Evolutionary conservation across 495 filamentous ascomycete species (phyloP).

Genomic region (Hyaloscypha finlandica): DNA sequence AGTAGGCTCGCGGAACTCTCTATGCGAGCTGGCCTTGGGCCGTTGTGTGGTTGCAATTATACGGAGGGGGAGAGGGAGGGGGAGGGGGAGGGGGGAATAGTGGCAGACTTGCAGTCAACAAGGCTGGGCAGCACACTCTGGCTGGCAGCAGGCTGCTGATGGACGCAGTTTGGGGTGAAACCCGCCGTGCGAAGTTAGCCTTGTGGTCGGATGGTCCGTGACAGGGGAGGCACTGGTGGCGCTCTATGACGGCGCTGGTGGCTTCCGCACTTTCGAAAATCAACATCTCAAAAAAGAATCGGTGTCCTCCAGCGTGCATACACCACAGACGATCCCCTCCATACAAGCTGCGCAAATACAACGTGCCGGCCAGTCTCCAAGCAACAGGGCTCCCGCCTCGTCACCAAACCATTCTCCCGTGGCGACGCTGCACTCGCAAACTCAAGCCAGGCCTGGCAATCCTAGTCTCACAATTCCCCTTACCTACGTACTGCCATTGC

Average conservation of each 20-base stretch:
- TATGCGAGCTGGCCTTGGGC: not conserved
- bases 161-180: not conserved
- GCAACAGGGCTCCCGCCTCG: slow-evolving; percentile 4
- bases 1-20: not conserved
- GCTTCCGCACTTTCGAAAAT: not conserved
- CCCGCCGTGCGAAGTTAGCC: not conserved
- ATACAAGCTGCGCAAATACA: slow-evolving; percentile 9
- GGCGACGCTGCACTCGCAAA: slow-evolving; percentile 21
- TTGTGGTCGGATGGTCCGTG: not conserved
- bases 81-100: not conserved
- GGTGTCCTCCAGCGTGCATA: not conserved
- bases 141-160: not conserved
- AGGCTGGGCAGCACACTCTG: not conserved
- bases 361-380: slow-evolving; percentile 17
- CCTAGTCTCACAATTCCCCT: slow-evolving; percentile 17
- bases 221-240: not conserved
- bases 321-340: not conserved
- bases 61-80: not conserved
- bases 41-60: not conserved
- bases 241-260: not conserved
- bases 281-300: not conserved
- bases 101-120: not conserved
- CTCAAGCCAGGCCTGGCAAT: slow-evolving; percentile 10
- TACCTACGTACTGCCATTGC: slow-evolving; percentile 19
- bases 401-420: slow-evolving; percentile 5